Evolutionary conservation across 805 yeast species (phyloP).

Genomic region (Ogataea paradorogensis): DNA sequence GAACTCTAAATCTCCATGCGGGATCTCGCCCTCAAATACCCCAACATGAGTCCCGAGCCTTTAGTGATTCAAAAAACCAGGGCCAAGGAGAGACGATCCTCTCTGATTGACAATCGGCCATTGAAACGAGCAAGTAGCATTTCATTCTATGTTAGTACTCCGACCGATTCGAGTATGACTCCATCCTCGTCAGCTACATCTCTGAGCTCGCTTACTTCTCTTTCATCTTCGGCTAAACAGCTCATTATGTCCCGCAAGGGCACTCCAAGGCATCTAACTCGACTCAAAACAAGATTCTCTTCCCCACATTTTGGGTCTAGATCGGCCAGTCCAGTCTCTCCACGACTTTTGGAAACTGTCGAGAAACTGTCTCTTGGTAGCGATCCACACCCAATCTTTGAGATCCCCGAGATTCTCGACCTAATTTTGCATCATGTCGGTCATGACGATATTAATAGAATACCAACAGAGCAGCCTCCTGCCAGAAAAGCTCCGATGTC

Average conservation of each 20-base stretch:
- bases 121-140: constrained; percentile 30
- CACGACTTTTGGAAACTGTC: constrained; percentile 5
- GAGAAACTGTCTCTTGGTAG: constrained; percentile 11
- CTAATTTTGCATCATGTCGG: constrained; percentile 64
- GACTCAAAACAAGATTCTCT: constrained; percentile 15
- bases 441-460: constrained; percentile 37
- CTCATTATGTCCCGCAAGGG: constrained; percentile 15
- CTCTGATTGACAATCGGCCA: constrained; percentile 23
- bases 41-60: constrained; percentile 7
- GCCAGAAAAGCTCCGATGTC: constrained; percentile 67
- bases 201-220: constrained; percentile 8
- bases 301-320: constrained; percentile 32
- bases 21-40: constrained; percentile 5
- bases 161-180: neutral
- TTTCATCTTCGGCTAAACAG: constrained; percentile 18
- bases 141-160: constrained; percentile 23
- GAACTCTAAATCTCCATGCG: constrained; percentile 6
- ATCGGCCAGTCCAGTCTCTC: constrained; percentile 12
- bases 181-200: constrained; percentile 3
- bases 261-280: constrained; percentile 5
- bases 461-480: constrained; percentile 64
- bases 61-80: constrained; percentile 8
- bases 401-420: constrained; percentile 72
- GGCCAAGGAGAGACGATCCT: constrained; percentile 8
- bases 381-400: constrained; percentile 45